Conservation (phyloP, 352 stramenopile genomes). For the Achlya hypogyna region DNA sequence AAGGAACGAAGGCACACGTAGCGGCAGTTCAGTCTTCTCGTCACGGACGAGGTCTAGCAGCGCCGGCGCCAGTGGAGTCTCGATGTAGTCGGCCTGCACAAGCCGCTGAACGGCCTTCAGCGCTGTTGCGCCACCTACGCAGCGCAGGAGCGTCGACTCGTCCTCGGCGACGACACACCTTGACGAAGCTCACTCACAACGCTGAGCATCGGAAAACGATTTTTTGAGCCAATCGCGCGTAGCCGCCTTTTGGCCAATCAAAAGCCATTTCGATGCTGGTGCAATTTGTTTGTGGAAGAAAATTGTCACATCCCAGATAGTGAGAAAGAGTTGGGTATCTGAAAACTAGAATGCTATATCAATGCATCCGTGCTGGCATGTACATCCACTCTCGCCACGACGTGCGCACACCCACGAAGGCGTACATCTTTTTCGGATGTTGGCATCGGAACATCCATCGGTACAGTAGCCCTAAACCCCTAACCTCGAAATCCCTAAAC, state of each 20-base stretch:
- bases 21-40: background rate
- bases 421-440: too few species aligned
- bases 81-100: conserved; percentile 10
- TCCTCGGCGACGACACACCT: background rate
- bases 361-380: too few species aligned
- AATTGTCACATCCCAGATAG: too few species aligned
- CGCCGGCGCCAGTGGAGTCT: conserved; percentile 6
- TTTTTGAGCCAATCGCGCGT: background rate
- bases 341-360: too few species aligned
- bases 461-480: too few species aligned
- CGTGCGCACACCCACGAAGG: too few species aligned
- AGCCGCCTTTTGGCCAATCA: background rate
- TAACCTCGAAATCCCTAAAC: too few species aligned
- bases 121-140: background rate
- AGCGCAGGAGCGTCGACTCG: background rate
- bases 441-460: too few species aligned
- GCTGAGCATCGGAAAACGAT: background rate
- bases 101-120: conserved; percentile 15
- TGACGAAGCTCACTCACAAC: conserved; percentile 8
- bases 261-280: background rate
- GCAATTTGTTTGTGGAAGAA: too few species aligned
- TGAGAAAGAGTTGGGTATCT: too few species aligned
- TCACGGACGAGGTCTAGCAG: background rate
- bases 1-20: conserved; percentile 17
- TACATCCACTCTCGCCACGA: too few species aligned